Evolutionary conservation across 2,329 filamentous ascomycete species (phyloP), one percentile per base, ranked within the genome.

Genomic region (Aspergillus sp.): DNA sequence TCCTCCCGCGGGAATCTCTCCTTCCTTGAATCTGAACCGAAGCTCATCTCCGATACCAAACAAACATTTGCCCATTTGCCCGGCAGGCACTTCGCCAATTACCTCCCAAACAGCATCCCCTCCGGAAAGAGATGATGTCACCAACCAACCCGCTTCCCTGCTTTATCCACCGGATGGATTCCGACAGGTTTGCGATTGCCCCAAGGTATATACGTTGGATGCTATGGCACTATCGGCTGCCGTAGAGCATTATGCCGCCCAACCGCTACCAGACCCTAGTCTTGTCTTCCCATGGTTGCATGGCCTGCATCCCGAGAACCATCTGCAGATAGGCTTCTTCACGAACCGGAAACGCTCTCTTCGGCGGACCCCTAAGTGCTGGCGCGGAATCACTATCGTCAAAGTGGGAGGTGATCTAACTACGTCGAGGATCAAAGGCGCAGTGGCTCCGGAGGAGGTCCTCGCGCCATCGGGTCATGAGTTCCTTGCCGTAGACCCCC

Each of bases 221-320:
- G 84, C 87, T 26, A 76, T 78, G 38, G 82, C 82, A 24, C 79
- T 96, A 41, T 83, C 84, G 10, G 79, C 84, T 43, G 90, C 93
- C 1, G 67, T 97, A 32, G 85, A 95, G 58, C 83, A 92, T 63
- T 76, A 85, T 53, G 83, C 93, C 3, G 82, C 85, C 2, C 90
- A 95, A 65, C 87, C 91, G 1, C 78, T 97, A 20, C 93, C 94
- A 6, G 85, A 93, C 51, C 85, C 94, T 0, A 83, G 87, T n/a
- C 80, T 85, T 55, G 89, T 97, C 56, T 99, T 97, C 65, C 94
- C 94, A 2, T 99, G 94, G 94, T 79, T 96, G 20, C 94, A 99
- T 73, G 94, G 94, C 20, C 76, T 97, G 38, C 92, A 97, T 65
- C 86, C 89, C 0, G 84, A 88, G 55, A 99, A 99, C 66, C 85